Base-by-base conservation (phyloP, 139 green algal genomes). In the Choricystis sp. region DNA sequence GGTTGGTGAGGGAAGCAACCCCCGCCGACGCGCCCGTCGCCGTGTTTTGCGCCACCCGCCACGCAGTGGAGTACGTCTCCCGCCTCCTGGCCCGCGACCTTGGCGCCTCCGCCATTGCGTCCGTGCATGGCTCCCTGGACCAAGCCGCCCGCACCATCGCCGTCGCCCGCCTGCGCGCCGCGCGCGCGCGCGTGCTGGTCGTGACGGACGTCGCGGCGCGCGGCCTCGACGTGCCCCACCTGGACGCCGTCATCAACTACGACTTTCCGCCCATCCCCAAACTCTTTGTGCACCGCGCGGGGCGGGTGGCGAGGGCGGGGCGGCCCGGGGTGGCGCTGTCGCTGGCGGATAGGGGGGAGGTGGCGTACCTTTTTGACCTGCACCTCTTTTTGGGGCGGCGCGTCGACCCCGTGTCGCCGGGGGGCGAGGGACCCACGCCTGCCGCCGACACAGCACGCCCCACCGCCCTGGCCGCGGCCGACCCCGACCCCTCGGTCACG, bases 231-330 rank as follows among this genome's bases (percentile, higher is more conserved):
- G 94, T 99, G 62, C 93, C 93, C 0, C 82, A 97, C 48, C 83
- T 99, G 40, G 88, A 98, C 83, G 98, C 98, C 71, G 93, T 98
- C 57, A 74, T 98, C 68, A 96, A 98, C 76, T 97, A 90, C 49
- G 89, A 95, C 81, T 95, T 95, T 68, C 89, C 89, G 4, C 65
- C 83, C 61, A 92, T 87, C 59, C 86, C 89, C 29, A 91, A 95
- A 79, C 86, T 99, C 25, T 99, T 98, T 72, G 87, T 99, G 31
- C 88, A 95, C 71, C 72, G 87, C 29, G 68, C 67, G 25, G 91
- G 91, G 2, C 88, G 91, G 24, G 88, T 83, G 0, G 89, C 88
- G 26, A 77, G 91, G 29, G 84, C 63, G 23, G 75, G 75, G 3
- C 73, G 88, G 20, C 49, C 64, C 1, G 88, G 88, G 20, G 85